Conservation (phyloP, 345 rosid genomes). For the Sonneratia caseolaris region DNA sequence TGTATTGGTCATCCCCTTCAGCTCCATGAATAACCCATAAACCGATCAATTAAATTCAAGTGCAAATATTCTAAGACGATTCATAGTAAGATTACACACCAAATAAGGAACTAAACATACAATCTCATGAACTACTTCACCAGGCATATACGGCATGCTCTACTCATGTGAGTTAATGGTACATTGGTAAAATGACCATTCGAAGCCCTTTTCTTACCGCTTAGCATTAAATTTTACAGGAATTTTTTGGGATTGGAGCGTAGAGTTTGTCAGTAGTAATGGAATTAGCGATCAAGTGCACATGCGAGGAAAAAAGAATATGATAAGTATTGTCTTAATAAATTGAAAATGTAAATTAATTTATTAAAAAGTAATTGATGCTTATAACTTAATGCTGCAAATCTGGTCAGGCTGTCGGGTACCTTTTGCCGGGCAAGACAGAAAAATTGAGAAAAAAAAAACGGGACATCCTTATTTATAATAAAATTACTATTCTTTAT, state of each 20-base stretch:
- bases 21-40: no score
- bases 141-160: no score
- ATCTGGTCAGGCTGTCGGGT: constrained; percentile 16
- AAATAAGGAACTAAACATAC: background rate
- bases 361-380: background rate
- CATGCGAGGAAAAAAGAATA: constrained; percentile 10
- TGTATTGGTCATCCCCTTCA: no score
- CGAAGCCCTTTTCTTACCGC: background rate
- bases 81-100: no score
- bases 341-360: background rate
- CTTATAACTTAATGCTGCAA: background rate
- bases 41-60: no score
- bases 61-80: no score
- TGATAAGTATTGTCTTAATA: background rate
- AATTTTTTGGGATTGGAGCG: background rate
- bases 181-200: background rate
- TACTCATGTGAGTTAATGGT: no score
- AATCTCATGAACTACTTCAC: no score
- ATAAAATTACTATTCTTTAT: no score
- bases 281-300: constrained; percentile 11
- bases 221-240: background rate
- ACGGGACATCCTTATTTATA: no score
- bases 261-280: background rate
- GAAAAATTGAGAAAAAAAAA: constrained; percentile 4
- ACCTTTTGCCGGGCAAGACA: constrained; percentile 8